phyloP scores from a whole-genome alignment of 2,329 filamentous ascomycete species.

The Didymella arachidicola region DNA sequence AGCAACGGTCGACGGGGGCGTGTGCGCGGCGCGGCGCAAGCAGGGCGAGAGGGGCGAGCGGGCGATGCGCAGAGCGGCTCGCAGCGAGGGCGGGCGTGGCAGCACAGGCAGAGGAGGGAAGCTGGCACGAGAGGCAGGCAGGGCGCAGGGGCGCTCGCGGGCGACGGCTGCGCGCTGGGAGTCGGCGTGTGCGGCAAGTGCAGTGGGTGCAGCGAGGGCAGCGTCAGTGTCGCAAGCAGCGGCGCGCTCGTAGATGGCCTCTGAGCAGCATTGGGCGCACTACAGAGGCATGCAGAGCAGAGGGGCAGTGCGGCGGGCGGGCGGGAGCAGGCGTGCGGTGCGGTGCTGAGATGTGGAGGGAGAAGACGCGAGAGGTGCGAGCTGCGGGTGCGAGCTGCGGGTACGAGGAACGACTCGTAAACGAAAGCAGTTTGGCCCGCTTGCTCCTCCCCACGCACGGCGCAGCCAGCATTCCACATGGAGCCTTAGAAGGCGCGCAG shows the following conservation, averaged over 20 bases:
- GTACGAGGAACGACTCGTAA: conserved; percentile 16
- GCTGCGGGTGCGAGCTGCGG: conserved; percentile 13
- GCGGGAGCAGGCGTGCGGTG: conserved; percentile 20
- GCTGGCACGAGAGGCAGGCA: neutral
- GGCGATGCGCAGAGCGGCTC: conserved; percentile 7
- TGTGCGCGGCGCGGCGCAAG: conserved; percentile 12
- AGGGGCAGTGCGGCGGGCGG: conserved; percentile 19
- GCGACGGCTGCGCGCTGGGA: neutral
- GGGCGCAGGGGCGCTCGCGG: conserved; percentile 1
- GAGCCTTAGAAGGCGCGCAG: conserved; percentile 11
- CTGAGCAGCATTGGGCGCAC: conserved; percentile 43
- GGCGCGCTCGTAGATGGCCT: conserved; percentile 37
- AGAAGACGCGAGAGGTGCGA: neutral
- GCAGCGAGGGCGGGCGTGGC: conserved; percentile 9
- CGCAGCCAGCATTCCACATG: conserved; percentile 1
- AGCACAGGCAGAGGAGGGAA: neutral
- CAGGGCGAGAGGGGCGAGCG: neutral
- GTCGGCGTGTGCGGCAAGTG: neutral
- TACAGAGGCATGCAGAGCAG: conserved; percentile 8
- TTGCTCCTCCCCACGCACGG: conserved; percentile 3
- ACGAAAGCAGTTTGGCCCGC: conserved; percentile 19
- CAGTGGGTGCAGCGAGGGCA: conserved; percentile 23
- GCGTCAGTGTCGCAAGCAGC: conserved; percentile 47
- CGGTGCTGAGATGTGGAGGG: conserved; percentile 14
- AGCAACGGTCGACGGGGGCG: conserved; percentile 6